Conservation (phyloP, 192 early-diverging fungal genomes). For the Umbelopsis isabellina region DNA sequence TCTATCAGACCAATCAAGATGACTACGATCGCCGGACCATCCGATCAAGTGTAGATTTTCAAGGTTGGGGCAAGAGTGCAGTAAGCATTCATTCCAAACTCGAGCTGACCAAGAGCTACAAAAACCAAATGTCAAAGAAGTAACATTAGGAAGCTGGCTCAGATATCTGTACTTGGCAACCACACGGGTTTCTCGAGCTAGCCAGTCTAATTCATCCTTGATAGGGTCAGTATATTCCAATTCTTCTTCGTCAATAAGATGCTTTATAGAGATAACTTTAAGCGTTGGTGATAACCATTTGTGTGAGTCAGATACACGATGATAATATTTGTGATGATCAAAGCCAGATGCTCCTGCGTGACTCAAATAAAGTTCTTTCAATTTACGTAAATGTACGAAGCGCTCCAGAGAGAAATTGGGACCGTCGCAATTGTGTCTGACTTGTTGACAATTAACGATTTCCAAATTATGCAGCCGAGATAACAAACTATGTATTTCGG, state of each 20-base stretch:
- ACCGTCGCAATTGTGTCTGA: constrained; percentile 4
- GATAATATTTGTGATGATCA: constrained; percentile 18
- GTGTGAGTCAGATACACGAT: constrained; percentile 1
- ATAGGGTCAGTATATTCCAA: constrained; percentile 13
- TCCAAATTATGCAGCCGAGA: constrained; percentile 14
- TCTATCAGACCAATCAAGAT: constrained; percentile 2
- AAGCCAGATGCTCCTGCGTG: constrained; percentile 6
- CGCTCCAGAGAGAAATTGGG: constrained; percentile 21
- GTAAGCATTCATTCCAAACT: constrained; percentile 7
- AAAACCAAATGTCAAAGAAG: constrained; percentile 16
- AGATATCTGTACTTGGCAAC: constrained; percentile 12
- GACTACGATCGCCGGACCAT: constrained; percentile 1
- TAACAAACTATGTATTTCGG: constrained; percentile 5
- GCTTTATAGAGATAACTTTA: constrained; percentile 5
- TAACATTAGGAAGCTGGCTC: constrained; percentile 1
- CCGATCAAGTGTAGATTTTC: neutral
- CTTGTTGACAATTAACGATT: constrained; percentile 4
- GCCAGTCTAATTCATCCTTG: constrained; percentile 12
- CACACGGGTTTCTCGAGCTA: constrained; percentile 11
- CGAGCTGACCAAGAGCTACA: constrained; percentile 14
- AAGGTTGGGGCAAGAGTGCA: neutral
- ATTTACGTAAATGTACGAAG: neutral
- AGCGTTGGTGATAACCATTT: constrained; percentile 9
- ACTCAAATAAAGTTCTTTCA: neutral
- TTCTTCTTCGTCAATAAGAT: constrained; percentile 14